These are phyloP conservation scores for Mycena crocata DNA, from an alignment of 768 basidiomycete genomes.

Conservation along the genomic window DNA sequence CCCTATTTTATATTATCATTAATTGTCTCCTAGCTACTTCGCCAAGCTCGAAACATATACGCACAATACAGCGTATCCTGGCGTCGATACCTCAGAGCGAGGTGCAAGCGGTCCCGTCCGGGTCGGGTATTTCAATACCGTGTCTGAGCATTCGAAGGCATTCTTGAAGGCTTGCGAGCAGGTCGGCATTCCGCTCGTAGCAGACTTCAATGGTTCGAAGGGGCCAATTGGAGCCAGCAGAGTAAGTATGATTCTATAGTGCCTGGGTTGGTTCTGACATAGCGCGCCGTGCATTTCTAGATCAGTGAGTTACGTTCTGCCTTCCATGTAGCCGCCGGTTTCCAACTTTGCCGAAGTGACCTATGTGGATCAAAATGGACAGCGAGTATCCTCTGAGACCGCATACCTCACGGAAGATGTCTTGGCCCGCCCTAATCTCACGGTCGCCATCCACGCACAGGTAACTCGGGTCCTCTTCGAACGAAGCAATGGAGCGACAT, in stretches of 20 bases:
- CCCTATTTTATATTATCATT: slow-evolving; percentile 13
- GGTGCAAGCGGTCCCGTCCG: slow-evolving; percentile 68
- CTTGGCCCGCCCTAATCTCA: slow-evolving; percentile 73
- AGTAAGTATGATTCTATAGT: slow-evolving; percentile 47
- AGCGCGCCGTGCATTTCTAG: slow-evolving; percentile 39
- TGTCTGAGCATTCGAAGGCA: slow-evolving; percentile 56
- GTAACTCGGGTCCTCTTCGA: slow-evolving; percentile 73
- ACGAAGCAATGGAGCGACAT: slow-evolving; percentile 47
- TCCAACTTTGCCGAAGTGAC: slow-evolving; percentile 61
- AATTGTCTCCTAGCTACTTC: slow-evolving; percentile 62
- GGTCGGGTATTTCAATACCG: slow-evolving; percentile 66
- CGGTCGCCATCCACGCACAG: slow-evolving; percentile 64
- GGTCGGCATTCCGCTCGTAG: slow-evolving; percentile 67
- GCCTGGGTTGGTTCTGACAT: background rate
- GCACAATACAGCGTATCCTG: slow-evolving; percentile 62
- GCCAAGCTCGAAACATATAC: slow-evolving; percentile 73
- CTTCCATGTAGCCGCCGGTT: background rate
- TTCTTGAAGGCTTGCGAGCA: slow-evolving; percentile 68
- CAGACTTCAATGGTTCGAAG: slow-evolving; percentile 70
- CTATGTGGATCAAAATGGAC: slow-evolving; percentile 63
- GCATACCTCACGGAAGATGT: slow-evolving; percentile 77
- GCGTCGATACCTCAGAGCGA: slow-evolving; percentile 59
- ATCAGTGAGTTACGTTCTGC: slow-evolving; percentile 55
- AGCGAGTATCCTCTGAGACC: slow-evolving; percentile 71
- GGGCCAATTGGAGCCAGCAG: slow-evolving; percentile 73